A percentile compares a stretch with the other conserved stretches of the same genome.
Evolutionary conservation across 2,329 filamentous ascomycete genomes (phyloP).

Genomic region (Teratosphaeria viscida): DNA sequence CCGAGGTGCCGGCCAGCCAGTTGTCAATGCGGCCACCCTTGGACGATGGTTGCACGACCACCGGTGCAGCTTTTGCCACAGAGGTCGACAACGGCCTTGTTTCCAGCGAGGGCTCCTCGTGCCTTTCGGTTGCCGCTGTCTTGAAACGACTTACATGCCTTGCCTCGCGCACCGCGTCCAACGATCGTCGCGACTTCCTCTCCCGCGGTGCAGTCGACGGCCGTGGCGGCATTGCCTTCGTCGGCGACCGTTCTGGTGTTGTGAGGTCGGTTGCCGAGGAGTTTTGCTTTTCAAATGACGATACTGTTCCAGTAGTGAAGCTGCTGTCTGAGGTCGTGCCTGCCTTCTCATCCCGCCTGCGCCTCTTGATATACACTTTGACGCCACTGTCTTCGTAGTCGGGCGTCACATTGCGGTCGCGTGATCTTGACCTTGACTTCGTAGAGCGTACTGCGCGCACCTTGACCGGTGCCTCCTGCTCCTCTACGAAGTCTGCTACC

Average conservation of each 20-base stretch:
- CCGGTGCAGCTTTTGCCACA: slow-evolving; percentile 4
- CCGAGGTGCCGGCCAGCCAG: slow-evolving; percentile 42
- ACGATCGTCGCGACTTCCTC: background rate
- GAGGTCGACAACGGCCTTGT: slow-evolving; percentile 1
- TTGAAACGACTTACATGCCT: slow-evolving; percentile 2
- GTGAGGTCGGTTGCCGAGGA: slow-evolving; percentile 21
- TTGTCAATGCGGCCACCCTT: slow-evolving; percentile 45
- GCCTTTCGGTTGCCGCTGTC: background rate
- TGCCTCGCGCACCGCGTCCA: background rate
- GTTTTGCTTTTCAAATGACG: slow-evolving; percentile 19
- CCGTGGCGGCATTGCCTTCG: slow-evolving; percentile 11
- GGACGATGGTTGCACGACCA: slow-evolving; percentile 31
- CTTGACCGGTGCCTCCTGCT: slow-evolving; percentile 12
- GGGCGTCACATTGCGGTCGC: slow-evolving; percentile 14
- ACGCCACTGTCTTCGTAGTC: slow-evolving; percentile 23
- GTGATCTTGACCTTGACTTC: slow-evolving; percentile 14
- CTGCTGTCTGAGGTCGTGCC: slow-evolving; percentile 18
- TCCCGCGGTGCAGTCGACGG: slow-evolving; percentile 11
- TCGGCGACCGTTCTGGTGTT: slow-evolving; percentile 15
- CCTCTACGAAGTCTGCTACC: slow-evolving; percentile 19
- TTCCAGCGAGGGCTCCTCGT: background rate
- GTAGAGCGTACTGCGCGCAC: slow-evolving; percentile 13
- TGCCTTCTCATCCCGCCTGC: slow-evolving; percentile 10
- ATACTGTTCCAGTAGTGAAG: slow-evolving; percentile 13
- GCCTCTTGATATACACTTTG: slow-evolving; percentile 24